Percentiles rank a stretch among this genome's conserved stretches.
Evolutionary conservation across 441 rosid genomes (phyloP).

Genomic region (Mallotus japonicus): DNA sequence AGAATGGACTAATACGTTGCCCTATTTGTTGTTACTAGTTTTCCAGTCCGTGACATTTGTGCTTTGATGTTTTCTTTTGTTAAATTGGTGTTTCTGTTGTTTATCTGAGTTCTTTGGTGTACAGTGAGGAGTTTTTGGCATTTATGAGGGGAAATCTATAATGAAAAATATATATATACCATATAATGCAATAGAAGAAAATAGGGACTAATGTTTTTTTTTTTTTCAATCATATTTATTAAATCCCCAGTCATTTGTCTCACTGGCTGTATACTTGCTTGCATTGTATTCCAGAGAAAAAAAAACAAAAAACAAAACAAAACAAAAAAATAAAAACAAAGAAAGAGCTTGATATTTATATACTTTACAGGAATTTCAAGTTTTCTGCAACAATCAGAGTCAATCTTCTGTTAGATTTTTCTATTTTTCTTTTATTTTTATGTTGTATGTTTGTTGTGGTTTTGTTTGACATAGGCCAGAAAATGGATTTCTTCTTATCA

Average conservation of each 20-base stretch:
- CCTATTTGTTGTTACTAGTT: conserved; percentile 62
- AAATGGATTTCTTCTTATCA: no score
- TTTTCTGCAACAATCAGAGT: no score
- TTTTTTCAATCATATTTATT: not conserved
- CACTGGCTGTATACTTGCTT: not conserved
- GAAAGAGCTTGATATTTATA: no score
- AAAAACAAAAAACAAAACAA: not conserved
- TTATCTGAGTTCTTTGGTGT: conserved; percentile 27
- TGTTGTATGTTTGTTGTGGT: no score
- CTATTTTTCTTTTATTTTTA: no score
- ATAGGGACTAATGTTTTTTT: not conserved
- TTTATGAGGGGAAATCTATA: not conserved
- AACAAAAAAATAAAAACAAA: no score
- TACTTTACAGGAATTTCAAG: no score
- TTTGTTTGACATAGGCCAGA: no score
- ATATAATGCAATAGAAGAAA: not conserved
- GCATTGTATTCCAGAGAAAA: not conserved
- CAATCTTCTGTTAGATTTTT: no score
- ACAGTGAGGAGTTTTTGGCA: conserved; percentile 29
- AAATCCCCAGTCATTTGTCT: not conserved
- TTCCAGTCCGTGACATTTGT: not conserved
- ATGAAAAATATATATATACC: not conserved
- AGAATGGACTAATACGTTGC: conserved; percentile 85
- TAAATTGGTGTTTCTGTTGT: not conserved
- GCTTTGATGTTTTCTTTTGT: not conserved